A percentile compares a stretch with the other conserved stretches of the same genome.
Evolutionary conservation across 202 grass and related monocot genomes (phyloP).

Genomic region (Bolboschoenoplectus hybrid): DNA sequence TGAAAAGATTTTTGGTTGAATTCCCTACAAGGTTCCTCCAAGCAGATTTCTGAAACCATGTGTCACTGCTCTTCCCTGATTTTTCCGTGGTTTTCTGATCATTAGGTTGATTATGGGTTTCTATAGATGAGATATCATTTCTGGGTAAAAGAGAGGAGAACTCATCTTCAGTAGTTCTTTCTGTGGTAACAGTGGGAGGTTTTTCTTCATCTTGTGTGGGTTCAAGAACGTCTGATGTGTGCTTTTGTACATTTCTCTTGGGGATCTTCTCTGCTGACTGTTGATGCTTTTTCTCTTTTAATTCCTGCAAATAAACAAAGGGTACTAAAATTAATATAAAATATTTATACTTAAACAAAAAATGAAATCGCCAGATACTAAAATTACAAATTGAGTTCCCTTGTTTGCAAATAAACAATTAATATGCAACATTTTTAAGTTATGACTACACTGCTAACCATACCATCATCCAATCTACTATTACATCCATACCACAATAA

Average conservation of each 20-base stretch:
- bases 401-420: constrained; percentile 6
- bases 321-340: constrained; percentile 2
- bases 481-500: constrained; percentile 20
- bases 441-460: not conserved
- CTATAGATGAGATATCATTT: constrained; percentile 35
- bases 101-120: constrained; percentile 19
- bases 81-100: constrained; percentile 30
- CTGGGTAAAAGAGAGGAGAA: constrained; percentile 47
- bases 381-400: not conserved
- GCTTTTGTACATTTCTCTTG: constrained; percentile 52
- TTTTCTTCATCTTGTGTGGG: constrained; percentile 45
- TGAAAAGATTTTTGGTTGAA: constrained; percentile 57
- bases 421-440: constrained; percentile 15
- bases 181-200: constrained; percentile 25
- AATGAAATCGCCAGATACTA: not conserved
- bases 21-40: constrained; percentile 81
- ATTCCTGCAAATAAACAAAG: constrained; percentile 45
- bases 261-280: constrained; percentile 33
- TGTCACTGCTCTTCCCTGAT: constrained; percentile 42
- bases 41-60: constrained; percentile 90
- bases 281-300: constrained; percentile 37
- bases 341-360: not conserved
- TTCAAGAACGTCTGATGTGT: constrained; percentile 36
- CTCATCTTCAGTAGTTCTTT: constrained; percentile 41
- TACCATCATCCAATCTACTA: not conserved